Base-by-base conservation (phyloP, 768 basidiomycete species). In the Flagelloscypha sp. region DNA sequence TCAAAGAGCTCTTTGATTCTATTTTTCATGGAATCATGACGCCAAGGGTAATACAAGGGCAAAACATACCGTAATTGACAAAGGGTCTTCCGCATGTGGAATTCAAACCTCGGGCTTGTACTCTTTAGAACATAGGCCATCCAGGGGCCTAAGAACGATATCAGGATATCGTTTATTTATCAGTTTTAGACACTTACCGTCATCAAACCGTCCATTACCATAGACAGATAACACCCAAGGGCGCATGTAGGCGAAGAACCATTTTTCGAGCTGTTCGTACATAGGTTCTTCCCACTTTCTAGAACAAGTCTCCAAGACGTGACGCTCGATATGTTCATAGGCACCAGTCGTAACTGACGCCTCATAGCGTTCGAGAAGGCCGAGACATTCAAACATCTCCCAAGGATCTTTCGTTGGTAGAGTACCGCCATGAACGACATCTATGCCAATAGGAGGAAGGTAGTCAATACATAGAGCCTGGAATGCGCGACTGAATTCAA, bases 1-100 rank as follows among this genome's bases (percentile, higher is more conserved):
- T 94, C 89, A 51, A 95, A 98, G 13, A 98, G 82, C 54, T 98
- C 93, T 32, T 63, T 68, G 39, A 76, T 82, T 22, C 79, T 81
- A 41, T 27, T n/a, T n/a, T n/a, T 8, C 6, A 40, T n/a, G 27
- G 24, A 9, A 12, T 28, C 18, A 24, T 22, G 24, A 28, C 23
- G 19, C 29, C 21, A 19, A 25, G 12, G 12, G 24, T 6, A 13
- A 35, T 24, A 15, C 24, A 34, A 19, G 23, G 44, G 24, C 35
- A 6, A 19, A 8, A 53, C 70, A 24, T 37, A 87, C 89, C 90
- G 65, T 35, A 94, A 60, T 53, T 92, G 85, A 51, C 84, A 88
- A 17, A 97, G 62, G 2, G 83, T 87, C 55, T 92, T 93, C 57
- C 88, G 85, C 48, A 97, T 77, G 45, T 94, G 86, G 46, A 89